Base-by-base conservation (phyloP, 164 flowering plant species). In the Paratinospora sagittata region DNA sequence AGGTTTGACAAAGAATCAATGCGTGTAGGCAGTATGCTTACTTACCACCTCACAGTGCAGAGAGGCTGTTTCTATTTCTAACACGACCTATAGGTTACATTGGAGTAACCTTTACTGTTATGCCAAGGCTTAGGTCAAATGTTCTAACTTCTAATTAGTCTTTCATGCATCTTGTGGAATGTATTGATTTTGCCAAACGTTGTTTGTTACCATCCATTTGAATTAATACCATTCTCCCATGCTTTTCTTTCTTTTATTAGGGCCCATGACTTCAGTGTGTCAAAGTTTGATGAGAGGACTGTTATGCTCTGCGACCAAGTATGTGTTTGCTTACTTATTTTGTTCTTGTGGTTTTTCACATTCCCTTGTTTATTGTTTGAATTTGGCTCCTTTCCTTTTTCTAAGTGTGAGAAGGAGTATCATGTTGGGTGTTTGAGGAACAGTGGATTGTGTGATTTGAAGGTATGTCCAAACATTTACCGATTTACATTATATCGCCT, bases 291-390 rank as follows among this genome's bases (percentile, higher is more conserved):
- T 78, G 93, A 87, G 36, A 84, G 89, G 58, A 94, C 97, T 8
- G 95, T 94, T 68, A 80, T 94, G 72, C 77, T 90, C 8, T 94
- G 98, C 79, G 98, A 94, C 76, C 98, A 94, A 79, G 97, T 94
- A 89, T 67, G 82, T 55, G 14, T 70, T 71, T 23, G 33, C 21
- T 57, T 24, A 43, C n/a, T 70, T 23, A 47, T 36, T 68, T 16
- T 63, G 6, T 41, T 24, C 30, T 43, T 49, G 3, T 14, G 60
- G 23, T 68, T 65, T 45, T 62, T 66, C n/a, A 19, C n/a, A 8
- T 64, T 36, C 8, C 10, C 49, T 63, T 24, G 27, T 66, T 66
- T 9, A 10, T 66, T 66, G 1, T 33, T 72, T 21, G 71, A 37
- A 52, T 49, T 65, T 76, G 27, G 55, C 27, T 47, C 39, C 41